Percentiles rank a stretch among this genome's conserved stretches.
Evolutionary conservation across 2,329 filamentous ascomycete species (phyloP).

Genomic region (Raffaelea albimanens): DNA sequence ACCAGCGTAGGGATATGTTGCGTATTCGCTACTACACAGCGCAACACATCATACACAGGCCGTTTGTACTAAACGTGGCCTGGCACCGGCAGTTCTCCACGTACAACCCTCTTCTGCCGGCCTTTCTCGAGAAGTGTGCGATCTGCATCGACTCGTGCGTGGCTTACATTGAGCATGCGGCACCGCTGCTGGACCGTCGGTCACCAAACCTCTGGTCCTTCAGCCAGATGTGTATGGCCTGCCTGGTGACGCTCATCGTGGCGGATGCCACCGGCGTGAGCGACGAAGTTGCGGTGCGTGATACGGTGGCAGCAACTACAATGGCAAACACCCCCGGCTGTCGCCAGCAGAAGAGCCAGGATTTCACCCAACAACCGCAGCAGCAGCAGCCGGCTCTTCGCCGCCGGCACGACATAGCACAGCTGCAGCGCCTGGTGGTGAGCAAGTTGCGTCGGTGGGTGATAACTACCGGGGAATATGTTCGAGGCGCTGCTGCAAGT

Average conservation of each 20-base stretch:
- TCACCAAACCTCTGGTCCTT: constrained; percentile 27
- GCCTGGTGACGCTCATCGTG: constrained; percentile 22
- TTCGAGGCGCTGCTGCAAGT: too few species aligned
- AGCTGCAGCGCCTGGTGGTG: too few species aligned
- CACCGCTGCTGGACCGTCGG: constrained; percentile 25
- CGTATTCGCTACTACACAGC: constrained; percentile 65
- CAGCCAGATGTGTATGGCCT: constrained; percentile 24
- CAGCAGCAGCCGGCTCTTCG: too few species aligned
- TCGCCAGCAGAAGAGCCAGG: too few species aligned
- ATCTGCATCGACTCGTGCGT: constrained; percentile 25
- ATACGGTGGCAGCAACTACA: too few species aligned
- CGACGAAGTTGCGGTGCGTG: too few species aligned
- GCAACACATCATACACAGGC: constrained; percentile 59
- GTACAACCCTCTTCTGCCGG: not conserved
- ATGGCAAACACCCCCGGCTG: too few species aligned
- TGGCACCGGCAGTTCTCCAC: constrained; percentile 4
- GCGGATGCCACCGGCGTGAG: constrained; percentile 15
- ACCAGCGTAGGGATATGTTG: constrained; percentile 43
- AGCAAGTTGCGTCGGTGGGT: too few species aligned
- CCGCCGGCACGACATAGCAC: too few species aligned
- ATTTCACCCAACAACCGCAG: too few species aligned
- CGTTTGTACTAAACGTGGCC: constrained; percentile 32
- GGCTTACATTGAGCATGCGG: constrained; percentile 24
- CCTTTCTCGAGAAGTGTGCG: constrained; percentile 24
- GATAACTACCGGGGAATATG: too few species aligned